Evolutionary conservation across 768 basidiomycete genomes (phyloP).

Genomic region (Lepiota venenata): DNA sequence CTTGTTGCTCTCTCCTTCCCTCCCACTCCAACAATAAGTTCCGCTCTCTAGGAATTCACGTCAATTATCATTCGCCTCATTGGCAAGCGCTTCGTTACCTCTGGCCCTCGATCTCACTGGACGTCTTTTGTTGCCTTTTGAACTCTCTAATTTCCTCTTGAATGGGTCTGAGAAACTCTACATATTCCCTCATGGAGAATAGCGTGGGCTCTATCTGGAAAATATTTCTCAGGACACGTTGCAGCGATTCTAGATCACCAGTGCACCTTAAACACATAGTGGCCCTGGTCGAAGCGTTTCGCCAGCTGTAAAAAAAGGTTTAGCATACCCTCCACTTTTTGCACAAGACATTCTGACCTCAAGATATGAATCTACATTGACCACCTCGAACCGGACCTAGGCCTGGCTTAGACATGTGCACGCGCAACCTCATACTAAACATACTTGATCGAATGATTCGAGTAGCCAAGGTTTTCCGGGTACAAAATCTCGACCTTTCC

Average conservation of each 20-base stretch:
- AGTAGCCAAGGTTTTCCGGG: conserved; percentile 56
- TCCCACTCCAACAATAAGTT: conserved; percentile 5
- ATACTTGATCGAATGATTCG: conserved; percentile 60
- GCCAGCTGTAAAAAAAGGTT: conserved; percentile 38
- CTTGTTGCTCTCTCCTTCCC: not conserved
- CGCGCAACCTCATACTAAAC: not conserved
- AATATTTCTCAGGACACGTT: conserved; percentile 2
- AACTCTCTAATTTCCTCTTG: conserved; percentile 39
- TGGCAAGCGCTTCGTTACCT: conserved; percentile 24
- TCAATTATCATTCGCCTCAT: conserved; percentile 41
- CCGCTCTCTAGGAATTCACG: conserved; percentile 27
- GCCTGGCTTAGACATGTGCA: not conserved
- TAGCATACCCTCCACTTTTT: not conserved
- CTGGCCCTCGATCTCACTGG: conserved; percentile 33
- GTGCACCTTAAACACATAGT: conserved; percentile 46
- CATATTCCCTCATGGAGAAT: conserved; percentile 54
- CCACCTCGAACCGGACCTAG: conserved; percentile 48
- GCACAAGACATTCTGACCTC: conserved; percentile 29
- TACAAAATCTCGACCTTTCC: conserved; percentile 43
- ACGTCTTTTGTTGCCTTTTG: conserved; percentile 34
- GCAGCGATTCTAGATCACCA: not conserved
- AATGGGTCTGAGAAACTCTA: conserved; percentile 36
- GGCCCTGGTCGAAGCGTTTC: conserved; percentile 48
- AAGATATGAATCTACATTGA: conserved; percentile 45
- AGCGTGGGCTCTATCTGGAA: conserved; percentile 42